Evolutionary conservation across 2,329 filamentous ascomycete species (phyloP).

Genomic region (Claviceps sp.): DNA sequence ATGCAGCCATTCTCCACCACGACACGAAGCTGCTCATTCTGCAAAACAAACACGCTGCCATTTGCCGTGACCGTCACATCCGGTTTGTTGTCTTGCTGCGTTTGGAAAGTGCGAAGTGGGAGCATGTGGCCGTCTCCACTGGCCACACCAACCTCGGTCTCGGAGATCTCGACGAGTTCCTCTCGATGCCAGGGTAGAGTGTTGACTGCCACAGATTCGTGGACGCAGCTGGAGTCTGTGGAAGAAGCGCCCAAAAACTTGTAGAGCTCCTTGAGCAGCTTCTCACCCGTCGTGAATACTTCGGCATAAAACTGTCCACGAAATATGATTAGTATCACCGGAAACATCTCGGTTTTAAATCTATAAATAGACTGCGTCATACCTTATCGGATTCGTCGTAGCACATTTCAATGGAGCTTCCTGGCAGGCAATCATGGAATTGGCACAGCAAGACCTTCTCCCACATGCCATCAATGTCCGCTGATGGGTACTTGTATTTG

Average conservation of each 20-base stretch:
- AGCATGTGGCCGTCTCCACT: constrained; percentile 42
- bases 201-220: constrained; percentile 55
- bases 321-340: constrained; percentile 11
- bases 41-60: constrained; percentile 55
- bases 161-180: constrained; percentile 55
- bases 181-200: constrained; percentile 76
- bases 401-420: constrained; percentile 94
- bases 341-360: no score
- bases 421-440: constrained; percentile 94
- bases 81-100: constrained; percentile 23
- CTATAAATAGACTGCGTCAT: constrained; percentile 10
- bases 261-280: constrained; percentile 57
- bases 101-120: constrained; percentile 35
- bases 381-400: constrained; percentile 87
- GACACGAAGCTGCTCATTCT: constrained; percentile 65
- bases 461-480: constrained; percentile 93
- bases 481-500: constrained; percentile 80
- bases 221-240: constrained; percentile 23
- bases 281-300: constrained; percentile 65
- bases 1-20: constrained; percentile 64
- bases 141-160: constrained; percentile 38
- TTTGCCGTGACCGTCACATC: constrained; percentile 39
- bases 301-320: constrained; percentile 57
- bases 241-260: constrained; percentile 49
- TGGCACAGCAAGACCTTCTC: constrained; percentile 83